Evolutionary conservation across 202 grass and related monocot species (phyloP).

Genomic region (Eragrostis tef): DNA sequence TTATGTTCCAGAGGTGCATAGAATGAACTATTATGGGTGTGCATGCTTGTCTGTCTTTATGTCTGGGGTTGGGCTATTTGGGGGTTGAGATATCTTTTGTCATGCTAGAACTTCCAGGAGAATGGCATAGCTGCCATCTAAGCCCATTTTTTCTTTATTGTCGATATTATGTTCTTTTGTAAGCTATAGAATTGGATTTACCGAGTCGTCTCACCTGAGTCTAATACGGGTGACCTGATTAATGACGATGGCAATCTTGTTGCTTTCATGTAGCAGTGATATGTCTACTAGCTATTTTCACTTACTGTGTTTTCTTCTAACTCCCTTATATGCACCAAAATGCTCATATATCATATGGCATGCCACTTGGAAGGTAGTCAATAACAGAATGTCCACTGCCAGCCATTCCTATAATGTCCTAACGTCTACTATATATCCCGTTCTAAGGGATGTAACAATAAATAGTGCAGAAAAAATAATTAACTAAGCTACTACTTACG

Average conservation of each 20-base stretch:
- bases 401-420: background rate
- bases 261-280: background rate
- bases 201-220: background rate
- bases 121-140: background rate
- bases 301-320: background rate
- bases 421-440: background rate
- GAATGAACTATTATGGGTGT: too few relatives aligned
- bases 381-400: background rate
- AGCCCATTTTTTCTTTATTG: background rate
- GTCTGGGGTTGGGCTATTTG: too few relatives aligned
- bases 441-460: too few relatives aligned
- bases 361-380: background rate
- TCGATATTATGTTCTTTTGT: background rate
- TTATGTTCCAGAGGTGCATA: background rate
- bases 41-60: too few relatives aligned
- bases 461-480: background rate
- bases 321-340: background rate
- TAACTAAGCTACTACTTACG: background rate
- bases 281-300: background rate
- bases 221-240: background rate
- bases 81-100: too few relatives aligned
- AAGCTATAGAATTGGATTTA: background rate
- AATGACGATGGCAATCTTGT: background rate
- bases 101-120: background rate
- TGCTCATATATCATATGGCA: background rate